Conservation (phyloP, 441 rosid genomes). For the Syzygium malaccense region DNA sequence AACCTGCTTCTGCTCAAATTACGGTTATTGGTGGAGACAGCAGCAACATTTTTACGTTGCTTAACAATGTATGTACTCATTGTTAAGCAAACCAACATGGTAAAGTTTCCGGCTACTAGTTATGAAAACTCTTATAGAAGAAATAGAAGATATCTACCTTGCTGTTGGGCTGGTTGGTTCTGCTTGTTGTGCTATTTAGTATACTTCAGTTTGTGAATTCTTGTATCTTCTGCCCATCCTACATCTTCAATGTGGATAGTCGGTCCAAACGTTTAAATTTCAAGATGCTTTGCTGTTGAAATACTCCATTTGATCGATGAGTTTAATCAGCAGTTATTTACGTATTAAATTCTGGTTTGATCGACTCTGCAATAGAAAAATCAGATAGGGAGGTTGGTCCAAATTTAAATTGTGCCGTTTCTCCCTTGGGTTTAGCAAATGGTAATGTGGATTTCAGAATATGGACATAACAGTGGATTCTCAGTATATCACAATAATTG, state of each 20-base stretch:
- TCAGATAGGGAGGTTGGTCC: background rate
- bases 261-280: background rate
- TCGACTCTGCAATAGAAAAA: background rate
- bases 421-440: background rate
- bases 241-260: background rate
- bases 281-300: background rate
- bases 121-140: background rate
- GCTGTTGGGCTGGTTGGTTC: background rate
- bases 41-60: constrained; percentile 76
- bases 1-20: constrained; percentile 59
- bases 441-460: background rate
- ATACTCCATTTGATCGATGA: background rate
- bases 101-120: constrained; percentile 17
- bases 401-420: background rate
- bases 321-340: background rate
- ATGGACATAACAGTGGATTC: background rate
- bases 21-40: constrained; percentile 77
- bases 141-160: background rate
- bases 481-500: background rate
- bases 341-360: background rate
- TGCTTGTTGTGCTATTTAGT: background rate
- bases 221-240: background rate
- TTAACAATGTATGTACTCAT: constrained; percentile 63
- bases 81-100: constrained; percentile 51
- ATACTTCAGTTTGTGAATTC: background rate